Base-by-base conservation (phyloP, 345 rosid species). In the Lepidium sativum region DNA sequence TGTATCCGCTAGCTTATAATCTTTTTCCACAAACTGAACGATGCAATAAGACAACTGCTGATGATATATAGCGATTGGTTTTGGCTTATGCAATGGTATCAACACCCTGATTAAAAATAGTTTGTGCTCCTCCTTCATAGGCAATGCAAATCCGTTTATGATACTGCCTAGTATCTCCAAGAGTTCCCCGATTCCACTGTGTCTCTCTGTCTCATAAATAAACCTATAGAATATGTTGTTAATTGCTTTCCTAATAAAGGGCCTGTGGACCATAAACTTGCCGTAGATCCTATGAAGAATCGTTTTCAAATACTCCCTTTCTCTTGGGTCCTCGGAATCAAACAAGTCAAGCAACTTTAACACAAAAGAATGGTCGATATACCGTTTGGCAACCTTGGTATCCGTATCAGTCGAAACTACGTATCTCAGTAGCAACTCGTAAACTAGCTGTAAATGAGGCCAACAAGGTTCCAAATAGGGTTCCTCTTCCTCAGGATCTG, bases 41-140 rank as follows among this genome's bases (percentile, higher is more conserved):
- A 91, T 79, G 72, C 97, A 91, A 64, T 91, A 91, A 37, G 96
- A 91, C 62, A 88, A 78, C 73, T 91, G 98, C 84, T 88, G 96
- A 66, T 91, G 98, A 48, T 91, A 91, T 56, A 80, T 32, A 21
- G 83, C 51, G 12, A 88, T 67, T 6, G 85, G 79, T 63, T 91
- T 88, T 1, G 98, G 98, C 78, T 91, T 91, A 77, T 91, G 98
- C 79, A 91, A 73, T 7, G 98, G 98, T 71, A 91, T 80, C 79
- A 91, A 83, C 10, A 85, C 96, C 76, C 96, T 80, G 43, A 86
- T 85, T 64, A 91, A 84, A 57, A 91, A 91, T 32, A 91, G 60
- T 78, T 91, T 91, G 69, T 91, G 98, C 61, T 91, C 98, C 71
- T 88, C 94, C 62, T 91, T 91, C 98, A 91, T 91, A 4, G 98